These are phyloP conservation scores for Xerophyta viscosa DNA, from an alignment of 106 monocot species.

Conservation along the genomic window DNA sequence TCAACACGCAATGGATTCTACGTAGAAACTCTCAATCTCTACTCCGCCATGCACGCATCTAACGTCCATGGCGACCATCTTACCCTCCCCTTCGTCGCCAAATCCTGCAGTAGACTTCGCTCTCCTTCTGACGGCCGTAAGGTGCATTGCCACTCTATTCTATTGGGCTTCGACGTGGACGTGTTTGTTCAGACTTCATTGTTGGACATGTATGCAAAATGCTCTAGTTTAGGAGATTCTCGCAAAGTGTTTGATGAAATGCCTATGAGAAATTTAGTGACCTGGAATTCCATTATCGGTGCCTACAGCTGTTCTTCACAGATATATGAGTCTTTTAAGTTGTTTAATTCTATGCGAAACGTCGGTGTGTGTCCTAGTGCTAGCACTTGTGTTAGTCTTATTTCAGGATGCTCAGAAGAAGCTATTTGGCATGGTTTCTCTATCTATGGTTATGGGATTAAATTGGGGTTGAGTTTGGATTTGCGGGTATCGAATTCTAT, in stretches of 20 bases:
- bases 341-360: slow-evolving; percentile 28
- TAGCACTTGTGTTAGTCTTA: slow-evolving; percentile 30
- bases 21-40: slow-evolving; percentile 30
- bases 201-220: slow-evolving; percentile 39
- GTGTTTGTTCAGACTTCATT: slow-evolving; percentile 43
- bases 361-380: slow-evolving; percentile 8
- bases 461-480: slow-evolving; percentile 23
- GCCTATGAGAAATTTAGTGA: slow-evolving; percentile 19
- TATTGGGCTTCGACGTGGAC: slow-evolving; percentile 19
- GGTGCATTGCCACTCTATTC: slow-evolving; percentile 26
- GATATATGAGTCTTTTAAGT: slow-evolving; percentile 3
- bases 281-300: slow-evolving; percentile 55
- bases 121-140: slow-evolving; percentile 12
- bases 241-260: slow-evolving; percentile 45
- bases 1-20: slow-evolving; percentile 16
- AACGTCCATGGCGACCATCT: slow-evolving; percentile 19
- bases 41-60: slow-evolving; percentile 23
- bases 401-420: slow-evolving; percentile 20
- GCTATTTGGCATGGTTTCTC: slow-evolving; percentile 8
- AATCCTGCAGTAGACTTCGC: slow-evolving; percentile 30
- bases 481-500: slow-evolving; percentile 25
- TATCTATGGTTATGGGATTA: slow-evolving; percentile 23
- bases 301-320: slow-evolving; percentile 10
- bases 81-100: slow-evolving; percentile 34
- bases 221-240: slow-evolving; percentile 11